These are phyloP conservation scores for Westerdykella ornata DNA, from an alignment of 2,329 filamentous ascomycete species.

Conservation along the genomic window DNA sequence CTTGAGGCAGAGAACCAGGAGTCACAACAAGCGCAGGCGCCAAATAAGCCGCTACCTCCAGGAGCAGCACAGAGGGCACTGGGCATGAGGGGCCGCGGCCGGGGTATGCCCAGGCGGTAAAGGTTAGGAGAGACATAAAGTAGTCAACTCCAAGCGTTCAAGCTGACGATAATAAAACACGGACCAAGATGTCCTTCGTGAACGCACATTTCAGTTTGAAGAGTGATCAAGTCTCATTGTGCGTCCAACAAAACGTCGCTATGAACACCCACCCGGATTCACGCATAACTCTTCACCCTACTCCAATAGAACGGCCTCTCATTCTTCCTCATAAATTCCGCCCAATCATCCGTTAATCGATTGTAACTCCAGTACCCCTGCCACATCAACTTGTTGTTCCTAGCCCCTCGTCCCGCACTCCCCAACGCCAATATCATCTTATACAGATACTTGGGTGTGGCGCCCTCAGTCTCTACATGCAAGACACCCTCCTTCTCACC, in stretches of 20 bases:
- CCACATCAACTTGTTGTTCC: slow-evolving; percentile 86
- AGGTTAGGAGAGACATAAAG: slow-evolving; percentile 1
- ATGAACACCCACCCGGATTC: background rate
- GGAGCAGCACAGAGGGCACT: slow-evolving; percentile 81
- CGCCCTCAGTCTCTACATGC: slow-evolving; percentile 80
- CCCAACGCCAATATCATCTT: slow-evolving; percentile 70
- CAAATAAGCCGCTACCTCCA: slow-evolving; percentile 56
- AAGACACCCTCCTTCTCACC: slow-evolving; percentile 41
- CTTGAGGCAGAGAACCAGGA: slow-evolving; percentile 69
- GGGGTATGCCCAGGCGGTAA: slow-evolving; percentile 77
- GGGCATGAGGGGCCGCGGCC: slow-evolving; percentile 60
- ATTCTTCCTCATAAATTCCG: slow-evolving; percentile 63
- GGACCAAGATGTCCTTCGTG: no score
- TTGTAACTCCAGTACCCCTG: slow-evolving; percentile 90
- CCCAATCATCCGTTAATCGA: slow-evolving; percentile 82
- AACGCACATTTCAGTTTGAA: no score
- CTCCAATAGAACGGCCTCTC: slow-evolving; percentile 57
- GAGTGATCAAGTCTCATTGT: no score
- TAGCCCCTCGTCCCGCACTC: slow-evolving; percentile 52
- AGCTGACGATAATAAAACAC: slow-evolving; percentile 18
- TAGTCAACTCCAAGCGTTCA: no score
- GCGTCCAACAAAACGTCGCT: no score
- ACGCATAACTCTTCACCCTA: slow-evolving; percentile 54
- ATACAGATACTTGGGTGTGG: slow-evolving; percentile 72
- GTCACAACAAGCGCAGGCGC: slow-evolving; percentile 75